phyloP scores from a whole-genome alignment of 345 rosid genomes.

The Gossypium mustelinum region DNA sequence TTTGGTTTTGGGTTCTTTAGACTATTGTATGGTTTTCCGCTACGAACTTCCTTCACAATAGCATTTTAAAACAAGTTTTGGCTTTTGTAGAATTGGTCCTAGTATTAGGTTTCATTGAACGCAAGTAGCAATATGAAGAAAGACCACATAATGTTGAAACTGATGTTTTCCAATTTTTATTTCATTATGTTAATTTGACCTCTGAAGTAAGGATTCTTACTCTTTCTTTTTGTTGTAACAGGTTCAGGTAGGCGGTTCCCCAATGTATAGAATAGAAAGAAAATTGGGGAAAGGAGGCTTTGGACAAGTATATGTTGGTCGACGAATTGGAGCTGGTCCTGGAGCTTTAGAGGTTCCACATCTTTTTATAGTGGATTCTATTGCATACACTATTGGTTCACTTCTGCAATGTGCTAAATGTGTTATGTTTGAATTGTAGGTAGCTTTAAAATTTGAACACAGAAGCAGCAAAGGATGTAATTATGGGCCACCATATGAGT shows the following conservation, averaged over 20 bases:
- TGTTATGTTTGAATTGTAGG: constrained; percentile 39
- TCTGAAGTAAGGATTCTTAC: constrained; percentile 8
- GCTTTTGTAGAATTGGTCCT: neutral
- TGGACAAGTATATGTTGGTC: constrained; percentile 95
- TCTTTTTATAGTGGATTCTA: neutral
- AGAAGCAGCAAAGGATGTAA: constrained; percentile 95
- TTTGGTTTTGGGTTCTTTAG: neutral
- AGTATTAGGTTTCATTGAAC: neutral
- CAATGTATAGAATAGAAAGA: constrained; percentile 66
- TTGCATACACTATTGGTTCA: constrained; percentile 7
- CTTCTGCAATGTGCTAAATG: neutral
- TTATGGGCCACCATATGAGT: constrained; percentile 92
- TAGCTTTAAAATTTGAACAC: constrained; percentile 94
- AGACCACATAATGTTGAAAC: neutral
- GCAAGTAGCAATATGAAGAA: neutral
- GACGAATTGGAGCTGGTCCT: constrained; percentile 54
- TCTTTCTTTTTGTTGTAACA: constrained; percentile 28
- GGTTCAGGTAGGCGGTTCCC: constrained; percentile 91
- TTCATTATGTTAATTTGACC: neutral
- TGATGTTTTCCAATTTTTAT: neutral
- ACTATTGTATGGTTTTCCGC: constrained; percentile 4
- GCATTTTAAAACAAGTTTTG: neutral
- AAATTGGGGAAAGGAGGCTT: constrained; percentile 98
- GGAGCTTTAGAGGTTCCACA: constrained; percentile 68
- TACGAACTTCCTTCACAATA: neutral